phyloP scores from a whole-genome alignment of 2,329 filamentous ascomycete genomes.

The Bisporella sp. region DNA sequence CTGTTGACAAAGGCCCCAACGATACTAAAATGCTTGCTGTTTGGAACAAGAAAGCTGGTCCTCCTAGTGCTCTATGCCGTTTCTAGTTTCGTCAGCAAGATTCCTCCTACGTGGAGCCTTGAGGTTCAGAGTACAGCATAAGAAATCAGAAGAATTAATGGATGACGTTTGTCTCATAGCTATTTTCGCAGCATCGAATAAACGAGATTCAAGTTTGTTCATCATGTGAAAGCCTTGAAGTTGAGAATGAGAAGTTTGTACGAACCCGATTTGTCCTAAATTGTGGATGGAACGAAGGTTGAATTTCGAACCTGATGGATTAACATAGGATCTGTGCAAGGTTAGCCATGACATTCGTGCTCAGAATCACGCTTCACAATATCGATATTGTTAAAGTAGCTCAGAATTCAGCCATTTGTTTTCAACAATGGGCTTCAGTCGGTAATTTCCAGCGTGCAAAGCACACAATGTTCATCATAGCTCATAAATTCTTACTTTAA shows the following conservation, averaged over 20 bases:
- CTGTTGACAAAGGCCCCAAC: too few relatives aligned
- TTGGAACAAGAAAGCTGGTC: too few relatives aligned
- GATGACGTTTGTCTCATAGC: neutral
- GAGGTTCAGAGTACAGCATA: too few relatives aligned
- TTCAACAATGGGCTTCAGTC: conserved; percentile 76
- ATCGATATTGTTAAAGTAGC: conserved; percentile 24
- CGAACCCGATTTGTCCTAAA: neutral
- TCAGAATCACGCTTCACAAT: too few relatives aligned
- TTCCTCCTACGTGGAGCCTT: too few relatives aligned
- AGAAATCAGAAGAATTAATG: neutral
- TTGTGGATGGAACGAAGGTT: too few relatives aligned
- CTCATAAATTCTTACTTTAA: conserved; percentile 5
- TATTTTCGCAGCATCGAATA: neutral
- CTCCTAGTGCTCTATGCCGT: too few relatives aligned
- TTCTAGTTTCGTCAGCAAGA: too few relatives aligned
- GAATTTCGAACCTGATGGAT: too few relatives aligned
- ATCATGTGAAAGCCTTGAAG: neutral
- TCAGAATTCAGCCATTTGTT: conserved; percentile 83
- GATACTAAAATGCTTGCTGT: too few relatives aligned
- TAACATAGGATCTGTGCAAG: too few relatives aligned
- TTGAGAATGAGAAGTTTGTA: neutral
- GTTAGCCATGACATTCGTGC: too few relatives aligned
- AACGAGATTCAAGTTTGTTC: neutral
- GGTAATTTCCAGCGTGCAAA: conserved; percentile 84
- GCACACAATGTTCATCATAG: conserved; percentile 29